These are phyloP conservation scores for Globisporangium abappressorium DNA, from an alignment of 352 stramenopile species.

Conservation along the genomic window DNA sequence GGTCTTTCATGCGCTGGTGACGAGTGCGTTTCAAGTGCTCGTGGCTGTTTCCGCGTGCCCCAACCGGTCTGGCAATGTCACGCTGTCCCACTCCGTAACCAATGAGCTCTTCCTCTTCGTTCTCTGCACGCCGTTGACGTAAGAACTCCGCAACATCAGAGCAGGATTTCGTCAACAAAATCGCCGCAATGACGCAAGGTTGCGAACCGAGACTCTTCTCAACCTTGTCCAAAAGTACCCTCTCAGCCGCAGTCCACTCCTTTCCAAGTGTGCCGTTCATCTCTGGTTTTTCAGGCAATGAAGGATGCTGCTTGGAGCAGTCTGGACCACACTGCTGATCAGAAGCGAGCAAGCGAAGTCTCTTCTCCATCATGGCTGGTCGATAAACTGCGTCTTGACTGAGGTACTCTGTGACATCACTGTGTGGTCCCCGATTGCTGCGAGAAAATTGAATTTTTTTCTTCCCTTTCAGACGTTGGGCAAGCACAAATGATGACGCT, in stretches of 20 bases:
- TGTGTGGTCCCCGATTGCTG: slow-evolving; percentile 23
- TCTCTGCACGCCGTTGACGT: neutral
- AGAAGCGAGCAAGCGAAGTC: slow-evolving; percentile 21
- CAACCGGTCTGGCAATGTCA: slow-evolving; percentile 28
- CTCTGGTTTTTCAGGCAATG: slow-evolving; percentile 1
- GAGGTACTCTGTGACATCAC: slow-evolving; percentile 59
- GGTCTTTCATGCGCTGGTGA: slow-evolving; percentile 78
- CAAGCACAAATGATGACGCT: slow-evolving; percentile 35
- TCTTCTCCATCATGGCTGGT: slow-evolving; percentile 32
- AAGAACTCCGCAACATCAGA: slow-evolving; percentile 29
- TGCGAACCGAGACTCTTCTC: slow-evolving; percentile 32
- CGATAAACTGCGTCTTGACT: slow-evolving; percentile 47
- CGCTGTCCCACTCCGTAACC: neutral
- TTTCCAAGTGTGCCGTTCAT: neutral
- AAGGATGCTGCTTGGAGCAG: slow-evolving; percentile 19
- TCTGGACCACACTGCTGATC: slow-evolving; percentile 26
- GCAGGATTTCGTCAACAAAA: slow-evolving; percentile 47
- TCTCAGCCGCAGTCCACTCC: slow-evolving; percentile 41
- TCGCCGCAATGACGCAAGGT: slow-evolving; percentile 37
- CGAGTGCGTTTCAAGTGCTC: slow-evolving; percentile 71
- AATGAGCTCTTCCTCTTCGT: slow-evolving; percentile 5
- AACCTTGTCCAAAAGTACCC: slow-evolving; percentile 40
- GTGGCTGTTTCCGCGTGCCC: slow-evolving; percentile 52
- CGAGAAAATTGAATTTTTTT: slow-evolving; percentile 32
- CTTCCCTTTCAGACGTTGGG: slow-evolving; percentile 24